Evolutionary conservation across 2,329 filamentous ascomycete species (phyloP).

Genomic region (Fusarium nurragi): DNA sequence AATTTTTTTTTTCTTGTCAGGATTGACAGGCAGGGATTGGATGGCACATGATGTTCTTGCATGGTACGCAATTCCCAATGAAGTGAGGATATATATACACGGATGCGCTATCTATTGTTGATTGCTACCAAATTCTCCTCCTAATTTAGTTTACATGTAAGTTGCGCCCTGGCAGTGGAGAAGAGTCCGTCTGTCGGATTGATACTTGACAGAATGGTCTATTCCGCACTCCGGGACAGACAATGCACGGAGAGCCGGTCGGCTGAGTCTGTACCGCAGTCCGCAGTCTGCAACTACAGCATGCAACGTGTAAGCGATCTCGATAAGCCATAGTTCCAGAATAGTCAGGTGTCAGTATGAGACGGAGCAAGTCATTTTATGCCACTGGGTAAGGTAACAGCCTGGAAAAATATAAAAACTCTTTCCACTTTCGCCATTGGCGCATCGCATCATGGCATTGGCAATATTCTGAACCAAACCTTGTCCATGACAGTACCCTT

Average conservation of each 20-base stretch:
- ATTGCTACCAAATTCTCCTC: not conserved
- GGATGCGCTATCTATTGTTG: not conserved
- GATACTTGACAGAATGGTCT: not conserved
- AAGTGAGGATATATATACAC: not conserved
- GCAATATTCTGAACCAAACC: not conserved
- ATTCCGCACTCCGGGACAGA: slow-evolving; percentile 20
- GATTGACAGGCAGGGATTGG: slow-evolving; percentile 21
- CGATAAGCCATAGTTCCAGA: slow-evolving; percentile 11
- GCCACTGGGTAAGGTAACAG: not conserved
- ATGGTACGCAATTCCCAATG: not conserved
- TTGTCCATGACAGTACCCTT: not conserved
- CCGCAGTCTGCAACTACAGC: not conserved
- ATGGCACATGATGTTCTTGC: slow-evolving; percentile 17
- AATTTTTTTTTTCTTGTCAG: slow-evolving; percentile 11
- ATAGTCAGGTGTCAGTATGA: slow-evolving; percentile 4
- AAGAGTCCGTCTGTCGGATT: not conserved
- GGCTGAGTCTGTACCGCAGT: not conserved
- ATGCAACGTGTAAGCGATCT: slow-evolving; percentile 33
- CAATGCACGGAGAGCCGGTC: not conserved
- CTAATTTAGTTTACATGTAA: slow-evolving; percentile 2
- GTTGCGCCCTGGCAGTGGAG: slow-evolving; percentile 27
- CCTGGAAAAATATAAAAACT: not conserved
- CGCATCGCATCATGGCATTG: not conserved
- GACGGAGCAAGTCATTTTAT: not conserved
- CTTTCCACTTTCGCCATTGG: not conserved